These are phyloP conservation scores for Apiospora koreana DNA, from an alignment of 2,329 filamentous ascomycete genomes.

Conservation along the genomic window DNA sequence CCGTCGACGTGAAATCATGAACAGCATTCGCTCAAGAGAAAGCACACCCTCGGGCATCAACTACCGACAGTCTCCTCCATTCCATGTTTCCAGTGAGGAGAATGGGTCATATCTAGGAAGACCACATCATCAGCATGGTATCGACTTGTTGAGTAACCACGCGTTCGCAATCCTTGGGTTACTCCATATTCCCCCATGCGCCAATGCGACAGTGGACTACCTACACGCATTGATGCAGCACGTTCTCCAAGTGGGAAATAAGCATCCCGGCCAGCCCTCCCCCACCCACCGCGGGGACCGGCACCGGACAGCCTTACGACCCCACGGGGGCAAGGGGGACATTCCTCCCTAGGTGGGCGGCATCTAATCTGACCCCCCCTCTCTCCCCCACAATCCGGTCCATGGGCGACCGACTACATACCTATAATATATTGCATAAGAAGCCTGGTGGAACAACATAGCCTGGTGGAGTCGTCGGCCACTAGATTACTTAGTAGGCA, in stretches of 20 bases:
- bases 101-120: too few species aligned
- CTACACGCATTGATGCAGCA: not conserved
- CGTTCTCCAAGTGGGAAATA: not conserved
- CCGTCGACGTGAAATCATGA: not conserved
- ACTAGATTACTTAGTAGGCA: not conserved
- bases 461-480: not conserved
- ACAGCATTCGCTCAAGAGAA: not conserved
- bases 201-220: too few species aligned
- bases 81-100: too few species aligned
- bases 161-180: too few species aligned
- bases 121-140: too few species aligned
- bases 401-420: too few species aligned
- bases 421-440: not conserved
- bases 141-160: too few species aligned
- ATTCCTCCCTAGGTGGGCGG: not conserved
- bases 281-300: not conserved
- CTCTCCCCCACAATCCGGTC: constrained; percentile 2
- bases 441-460: not conserved
- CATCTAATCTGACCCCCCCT: too few species aligned
- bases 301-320: not conserved
- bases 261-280: not conserved
- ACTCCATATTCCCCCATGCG: too few species aligned
- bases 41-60: not conserved
- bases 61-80: not conserved
- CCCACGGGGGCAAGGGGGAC: not conserved